Conservation (phyloP, 163 green algal species). For the Chlorella variabilis region DNA sequence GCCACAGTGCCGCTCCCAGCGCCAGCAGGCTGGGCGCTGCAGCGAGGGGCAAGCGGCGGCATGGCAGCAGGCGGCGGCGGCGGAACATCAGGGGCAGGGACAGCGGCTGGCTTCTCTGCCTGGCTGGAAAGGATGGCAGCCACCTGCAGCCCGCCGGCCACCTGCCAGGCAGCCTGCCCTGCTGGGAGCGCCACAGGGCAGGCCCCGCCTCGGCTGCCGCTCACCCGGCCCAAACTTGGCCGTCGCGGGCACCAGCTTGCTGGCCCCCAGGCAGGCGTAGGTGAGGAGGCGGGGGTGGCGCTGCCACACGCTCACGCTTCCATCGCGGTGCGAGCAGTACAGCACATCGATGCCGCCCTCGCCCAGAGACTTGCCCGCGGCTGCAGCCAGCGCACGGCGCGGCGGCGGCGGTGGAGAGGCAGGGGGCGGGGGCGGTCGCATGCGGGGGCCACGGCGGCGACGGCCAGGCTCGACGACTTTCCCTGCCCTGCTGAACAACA, state of each 20-base stretch:
- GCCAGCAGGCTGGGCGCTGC: conserved; percentile 30
- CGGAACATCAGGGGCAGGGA: not conserved
- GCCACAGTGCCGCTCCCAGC: conserved; percentile 25
- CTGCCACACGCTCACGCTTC: conserved; percentile 57
- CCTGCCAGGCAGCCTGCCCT: too few relatives aligned
- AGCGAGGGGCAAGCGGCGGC: too few relatives aligned
- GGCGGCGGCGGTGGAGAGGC: too few relatives aligned
- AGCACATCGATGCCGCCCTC: conserved; percentile 71
- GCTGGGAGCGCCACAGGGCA: too few relatives aligned
- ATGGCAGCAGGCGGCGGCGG: not conserved
- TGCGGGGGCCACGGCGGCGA: too few relatives aligned
- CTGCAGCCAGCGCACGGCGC: not conserved
- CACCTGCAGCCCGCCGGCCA: too few relatives aligned
- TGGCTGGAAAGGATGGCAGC: too few relatives aligned
- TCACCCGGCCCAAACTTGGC: conserved; percentile 19
- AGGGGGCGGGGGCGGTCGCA: not conserved
- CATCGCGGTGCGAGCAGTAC: conserved; percentile 67
- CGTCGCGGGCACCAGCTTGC: conserved; percentile 48
- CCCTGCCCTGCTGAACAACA: too few relatives aligned
- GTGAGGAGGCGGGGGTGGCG: conserved; percentile 42
- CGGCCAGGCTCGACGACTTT: too few relatives aligned
- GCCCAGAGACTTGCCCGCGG: conserved; percentile 34
- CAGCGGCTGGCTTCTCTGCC: not conserved
- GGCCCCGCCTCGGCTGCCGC: too few relatives aligned
- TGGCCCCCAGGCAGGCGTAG: conserved; percentile 42